phyloP scores from a whole-genome alignment of 179 eudicot genomes.

The Beta macrorhiza region DNA sequence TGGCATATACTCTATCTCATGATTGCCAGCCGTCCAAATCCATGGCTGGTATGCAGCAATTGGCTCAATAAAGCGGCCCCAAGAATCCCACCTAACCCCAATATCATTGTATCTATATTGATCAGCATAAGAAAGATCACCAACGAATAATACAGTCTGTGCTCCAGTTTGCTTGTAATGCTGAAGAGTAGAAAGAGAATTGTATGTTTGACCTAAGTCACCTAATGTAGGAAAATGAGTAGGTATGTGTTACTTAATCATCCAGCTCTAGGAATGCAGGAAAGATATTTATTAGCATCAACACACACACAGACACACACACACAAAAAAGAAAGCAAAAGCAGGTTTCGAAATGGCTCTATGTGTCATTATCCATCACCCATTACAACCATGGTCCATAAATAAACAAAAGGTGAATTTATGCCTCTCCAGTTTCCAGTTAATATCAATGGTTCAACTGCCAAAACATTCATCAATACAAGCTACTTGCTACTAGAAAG shows the following conservation, averaged over 20 bases:
- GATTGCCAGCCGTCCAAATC: conserved; percentile 81
- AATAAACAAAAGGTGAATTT: neutral
- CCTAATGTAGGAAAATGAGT: conserved; percentile 32
- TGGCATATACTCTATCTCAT: conserved; percentile 71
- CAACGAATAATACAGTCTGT: conserved; percentile 58
- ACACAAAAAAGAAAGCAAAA: neutral
- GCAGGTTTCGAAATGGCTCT: neutral
- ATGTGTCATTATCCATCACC: neutral
- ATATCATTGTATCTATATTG: conserved; percentile 50
- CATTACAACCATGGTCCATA: neutral
- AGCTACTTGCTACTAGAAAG: neutral
- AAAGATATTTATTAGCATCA: neutral
- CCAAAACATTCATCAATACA: neutral
- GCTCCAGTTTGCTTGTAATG: conserved; percentile 59
- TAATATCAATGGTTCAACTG: neutral
- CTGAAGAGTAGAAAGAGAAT: conserved; percentile 59
- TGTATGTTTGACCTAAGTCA: conserved; percentile 72
- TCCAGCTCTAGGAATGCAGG: neutral
- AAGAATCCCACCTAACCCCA: conserved; percentile 72
- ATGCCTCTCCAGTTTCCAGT: neutral
- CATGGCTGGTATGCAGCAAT: conserved; percentile 73
- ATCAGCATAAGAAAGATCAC: conserved; percentile 82
- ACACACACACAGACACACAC: too few relatives aligned
- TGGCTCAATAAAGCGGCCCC: conserved; percentile 60
- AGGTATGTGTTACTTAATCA: conserved; percentile 1